These are phyloP conservation scores for Hanseniaspora lachancei DNA, from an alignment of 805 yeast species.

Conservation along the genomic window DNA sequence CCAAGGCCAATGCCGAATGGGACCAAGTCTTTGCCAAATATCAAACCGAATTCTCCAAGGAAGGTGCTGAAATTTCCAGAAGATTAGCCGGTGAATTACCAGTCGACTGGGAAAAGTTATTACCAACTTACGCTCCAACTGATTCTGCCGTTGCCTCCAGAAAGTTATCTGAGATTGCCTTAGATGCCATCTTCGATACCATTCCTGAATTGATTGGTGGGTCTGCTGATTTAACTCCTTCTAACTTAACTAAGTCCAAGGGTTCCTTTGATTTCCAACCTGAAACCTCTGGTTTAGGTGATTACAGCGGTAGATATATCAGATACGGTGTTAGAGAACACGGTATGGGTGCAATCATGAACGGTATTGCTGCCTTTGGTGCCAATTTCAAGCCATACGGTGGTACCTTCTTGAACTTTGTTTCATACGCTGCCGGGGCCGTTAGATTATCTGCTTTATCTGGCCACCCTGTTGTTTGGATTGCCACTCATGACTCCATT, in stretches of 20 bases:
- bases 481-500: constrained; percentile 80
- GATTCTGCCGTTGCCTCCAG: constrained; percentile 87
- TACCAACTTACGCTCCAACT: constrained; percentile 65
- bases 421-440: constrained; percentile 75
- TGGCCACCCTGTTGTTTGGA: constrained; percentile 74
- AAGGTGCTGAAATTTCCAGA: constrained; percentile 67
- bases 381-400: constrained; percentile 82
- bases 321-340: constrained; percentile 99
- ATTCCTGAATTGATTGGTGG: constrained; percentile 93
- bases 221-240: constrained; percentile 95
- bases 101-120: constrained; percentile 57
- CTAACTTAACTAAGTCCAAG: constrained; percentile 83
- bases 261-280: constrained; percentile 88
- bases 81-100: constrained; percentile 72
- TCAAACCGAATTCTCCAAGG: constrained; percentile 55
- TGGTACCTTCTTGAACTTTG: constrained; percentile 95
- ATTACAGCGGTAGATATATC: constrained; percentile 81
- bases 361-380: constrained; percentile 87
- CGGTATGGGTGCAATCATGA: constrained; percentile 96
- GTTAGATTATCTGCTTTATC: constrained; percentile 73
- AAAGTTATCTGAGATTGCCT: constrained; percentile 76
- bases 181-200: constrained; percentile 45
- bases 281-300: constrained; percentile 64
- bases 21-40: constrained; percentile 48
- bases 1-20: constrained; percentile 65